Evolutionary conservation across 2,329 filamentous ascomycete species (phyloP), one percentile per base, ranked within the genome.

Genomic region (Pezicula neosporulosa): DNA sequence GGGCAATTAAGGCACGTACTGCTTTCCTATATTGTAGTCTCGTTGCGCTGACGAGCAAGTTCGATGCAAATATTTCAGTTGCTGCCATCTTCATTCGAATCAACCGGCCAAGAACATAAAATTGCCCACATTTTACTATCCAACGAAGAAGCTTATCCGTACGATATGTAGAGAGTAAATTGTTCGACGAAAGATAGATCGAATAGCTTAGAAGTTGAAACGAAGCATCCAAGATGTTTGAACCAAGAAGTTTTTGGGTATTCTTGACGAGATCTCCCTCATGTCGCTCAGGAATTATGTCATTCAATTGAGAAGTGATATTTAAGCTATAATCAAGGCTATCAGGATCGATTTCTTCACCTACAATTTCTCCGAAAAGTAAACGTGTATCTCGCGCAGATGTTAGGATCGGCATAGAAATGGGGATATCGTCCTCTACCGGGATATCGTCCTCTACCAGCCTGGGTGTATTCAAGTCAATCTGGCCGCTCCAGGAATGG

Each of bases 181-280:
- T 53, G 44, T 58, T 60, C 12, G 57, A 60, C 5, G 56, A 60
- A 16, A 58, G 54, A 43, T 50, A 58, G 41, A 56, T 44, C 24
- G 49, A 48, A 49, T 56, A 58, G 19, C 53, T 54, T 27, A 59
- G 47, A 53, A 60, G 52, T 33, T 58, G 53, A 48, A 59, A 42
- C 48, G 56, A 45, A 4, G 47, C 42, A n/a, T 59, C 53, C 28
- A 52, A 33, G n/a, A 50, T 50, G 16, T 55, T 56, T 37, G 55
- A 53, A 10, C 44, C 47, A 47, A 55, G 54, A n/a, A 54, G 49
- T 47, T 50, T 58, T 47, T 48, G 48, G 44, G 47, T 24, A 44
- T 54, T 52, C 48, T 47, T 45, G 38, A 45, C 43, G 33, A 56
- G 43, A 8, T 59, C 55, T 13, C 57, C 56, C 15, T 60, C 49